Evolutionary conservation across 23 red algal species (phyloP).

Genomic region (Chondrus crispus): DNA sequence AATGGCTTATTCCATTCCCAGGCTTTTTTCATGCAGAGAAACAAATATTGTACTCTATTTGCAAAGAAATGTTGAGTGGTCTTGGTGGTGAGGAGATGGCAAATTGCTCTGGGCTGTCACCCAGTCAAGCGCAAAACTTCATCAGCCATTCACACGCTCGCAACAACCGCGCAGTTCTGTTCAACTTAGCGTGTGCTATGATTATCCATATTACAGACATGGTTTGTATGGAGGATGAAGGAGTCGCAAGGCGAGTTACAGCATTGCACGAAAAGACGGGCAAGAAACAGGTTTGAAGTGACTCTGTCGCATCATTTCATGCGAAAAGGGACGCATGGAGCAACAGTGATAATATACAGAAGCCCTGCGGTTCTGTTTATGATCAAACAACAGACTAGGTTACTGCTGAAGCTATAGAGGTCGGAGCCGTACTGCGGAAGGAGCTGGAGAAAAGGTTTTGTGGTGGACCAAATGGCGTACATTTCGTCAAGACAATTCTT

Average conservation of each 20-base stretch:
- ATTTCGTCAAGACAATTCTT: not conserved
- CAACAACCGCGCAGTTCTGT: not conserved
- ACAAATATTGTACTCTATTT: not conserved
- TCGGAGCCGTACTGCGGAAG: too few species aligned
- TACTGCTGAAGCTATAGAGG: too few species aligned
- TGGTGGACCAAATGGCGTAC: not conserved
- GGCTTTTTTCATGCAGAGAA: slow-evolving; percentile 11
- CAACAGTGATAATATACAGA: too few species aligned
- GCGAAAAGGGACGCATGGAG: too few species aligned
- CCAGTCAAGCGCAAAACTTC: not conserved
- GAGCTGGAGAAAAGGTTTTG: not conserved
- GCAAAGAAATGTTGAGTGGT: not conserved
- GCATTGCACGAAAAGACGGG: too few species aligned
- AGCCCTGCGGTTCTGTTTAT: too few species aligned
- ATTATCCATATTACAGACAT: not conserved
- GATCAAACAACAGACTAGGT: too few species aligned
- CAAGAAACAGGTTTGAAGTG: too few species aligned
- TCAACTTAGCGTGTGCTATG: not conserved
- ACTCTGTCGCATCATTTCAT: too few species aligned
- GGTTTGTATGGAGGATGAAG: not conserved
- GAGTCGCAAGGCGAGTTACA: too few species aligned
- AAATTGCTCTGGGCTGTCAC: not conserved
- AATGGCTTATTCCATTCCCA: not conserved
- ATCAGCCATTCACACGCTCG: not conserved
- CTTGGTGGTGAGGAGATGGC: not conserved